Evolutionary conservation across 2,329 filamentous ascomycete genomes (phyloP), one percentile per base, ranked within the genome.

Genomic region (Paramyrothecium roridum): DNA sequence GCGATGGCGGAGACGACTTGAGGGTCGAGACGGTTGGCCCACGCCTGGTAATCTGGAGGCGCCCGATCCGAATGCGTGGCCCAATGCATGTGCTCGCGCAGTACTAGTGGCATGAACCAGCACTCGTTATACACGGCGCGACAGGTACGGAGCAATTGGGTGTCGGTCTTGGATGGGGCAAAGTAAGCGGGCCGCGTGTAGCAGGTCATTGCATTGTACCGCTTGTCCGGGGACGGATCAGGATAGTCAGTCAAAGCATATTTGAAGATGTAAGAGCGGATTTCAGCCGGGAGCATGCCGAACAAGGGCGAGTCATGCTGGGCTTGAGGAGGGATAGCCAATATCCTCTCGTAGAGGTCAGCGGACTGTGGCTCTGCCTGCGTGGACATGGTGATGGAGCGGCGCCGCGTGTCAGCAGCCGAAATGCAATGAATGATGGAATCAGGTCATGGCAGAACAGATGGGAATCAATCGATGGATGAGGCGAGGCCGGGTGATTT

Each of bases 221-320:
- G 59, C 1, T 52, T 53, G 1, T 58, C 52, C 1, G 63, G 61
- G 2, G 58, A 54, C 4, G 65, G 60, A 45, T 76, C 73, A 11
- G 72, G 68, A 33, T 70, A 73, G 30, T 74, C 72, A 7, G 70
- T 65, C 3, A 80, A 63, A 1, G 66, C 72, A 48, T 66, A 68
- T 11, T 65, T 55, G 61, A 80, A 84, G 50, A 84, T 79, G 2
- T 67, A 61, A 56, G 71, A 70, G 54, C 81, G 76, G 16, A 84
- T 60, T 62, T 84, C 81, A 17, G 73, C 72, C 0, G 81, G 80
- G 0, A 83, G 61, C 2, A 57, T 17, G 2, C 54, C 45, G 58
- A 76, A 78, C 1, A 79, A 62, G 1, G 61, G 67, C 16, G 56
- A 67, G 1, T 54, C 10, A 2, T 19, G 6, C n/a, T 69, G 67